These are phyloP conservation scores for Boletales sp. DNA, from an alignment of 768 basidiomycete species.

Conservation along the genomic window DNA sequence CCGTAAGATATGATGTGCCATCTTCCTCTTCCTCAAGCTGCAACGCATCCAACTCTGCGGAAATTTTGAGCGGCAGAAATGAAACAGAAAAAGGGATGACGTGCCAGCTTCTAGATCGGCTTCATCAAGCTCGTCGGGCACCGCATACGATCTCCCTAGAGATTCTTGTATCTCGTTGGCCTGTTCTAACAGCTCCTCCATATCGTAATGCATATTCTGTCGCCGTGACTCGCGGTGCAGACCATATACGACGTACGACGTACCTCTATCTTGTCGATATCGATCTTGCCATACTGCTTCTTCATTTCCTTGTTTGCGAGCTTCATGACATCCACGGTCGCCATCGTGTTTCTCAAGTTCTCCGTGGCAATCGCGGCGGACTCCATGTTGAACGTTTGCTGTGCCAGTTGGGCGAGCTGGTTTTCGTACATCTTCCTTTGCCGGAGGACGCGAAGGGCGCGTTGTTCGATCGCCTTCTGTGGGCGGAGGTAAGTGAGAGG, in stretches of 20 bases:
- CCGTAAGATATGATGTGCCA: constrained; percentile 81
- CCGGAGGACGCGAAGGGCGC: constrained; percentile 89
- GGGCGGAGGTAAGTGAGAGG: not conserved
- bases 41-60: constrained; percentile 87
- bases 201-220: constrained; percentile 93
- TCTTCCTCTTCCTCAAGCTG: constrained; percentile 92
- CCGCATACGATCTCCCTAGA: constrained; percentile 88
- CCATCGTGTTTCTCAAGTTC: constrained; percentile 98
- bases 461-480: constrained; percentile 87
- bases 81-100: constrained; percentile 15
- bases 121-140: constrained; percentile 97
- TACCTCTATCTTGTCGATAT: constrained; percentile 98
- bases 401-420: constrained; percentile 85
- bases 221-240: not conserved
- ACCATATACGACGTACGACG: constrained; percentile 13
- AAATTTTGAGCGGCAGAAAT: constrained; percentile 1
- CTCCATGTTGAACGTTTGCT: constrained; percentile 99
- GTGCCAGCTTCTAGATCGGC: constrained; percentile 93
- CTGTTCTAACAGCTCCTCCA: constrained; percentile 96
- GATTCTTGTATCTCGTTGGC: constrained; percentile 98
- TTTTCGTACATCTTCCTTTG: constrained; percentile 96
- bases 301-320: constrained; percentile 92
- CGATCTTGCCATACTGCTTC: constrained; percentile 96
- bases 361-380: constrained; percentile 94
- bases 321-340: constrained; percentile 96